Evolutionary conservation across 2,329 filamentous ascomycete genomes (phyloP).

Genomic region (Pochonia chlamydosporia): DNA sequence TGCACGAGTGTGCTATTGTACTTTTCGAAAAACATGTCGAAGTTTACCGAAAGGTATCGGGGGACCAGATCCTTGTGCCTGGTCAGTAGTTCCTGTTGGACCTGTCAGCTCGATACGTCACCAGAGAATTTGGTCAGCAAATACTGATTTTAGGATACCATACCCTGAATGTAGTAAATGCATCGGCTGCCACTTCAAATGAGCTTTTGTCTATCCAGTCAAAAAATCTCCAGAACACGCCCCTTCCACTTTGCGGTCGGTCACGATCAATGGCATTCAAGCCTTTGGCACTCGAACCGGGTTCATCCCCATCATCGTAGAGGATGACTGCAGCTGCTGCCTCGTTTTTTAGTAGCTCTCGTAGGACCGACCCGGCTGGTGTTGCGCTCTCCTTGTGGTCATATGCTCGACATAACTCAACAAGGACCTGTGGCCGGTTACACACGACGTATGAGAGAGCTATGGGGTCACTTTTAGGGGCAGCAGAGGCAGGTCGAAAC

Average conservation of each 20-base stretch:
- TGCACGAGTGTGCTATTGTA: conserved; percentile 87
- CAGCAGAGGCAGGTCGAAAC: conserved; percentile 67
- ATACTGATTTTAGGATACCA: conserved; percentile 18
- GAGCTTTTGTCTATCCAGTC: conserved; percentile 94
- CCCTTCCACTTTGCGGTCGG: conserved; percentile 67
- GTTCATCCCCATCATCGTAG: conserved; percentile 77
- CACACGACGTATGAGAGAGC: conserved; percentile 86
- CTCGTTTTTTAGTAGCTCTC: conserved; percentile 86
- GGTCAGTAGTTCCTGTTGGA: conserved; percentile 77
- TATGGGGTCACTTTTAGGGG: conserved; percentile 67
- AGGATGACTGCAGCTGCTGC: conserved; percentile 85
- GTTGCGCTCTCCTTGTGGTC: conserved; percentile 87
- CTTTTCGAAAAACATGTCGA: conserved; percentile 84
- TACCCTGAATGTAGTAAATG: conserved; percentile 95
- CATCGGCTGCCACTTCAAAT: conserved; percentile 95
- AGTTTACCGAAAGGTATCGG: conserved; percentile 82
- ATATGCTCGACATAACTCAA: conserved; percentile 85
- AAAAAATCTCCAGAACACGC: conserved; percentile 96
- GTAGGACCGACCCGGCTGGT: conserved; percentile 80
- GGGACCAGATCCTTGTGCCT: conserved; percentile 90
- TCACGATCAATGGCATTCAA: conserved; percentile 73
- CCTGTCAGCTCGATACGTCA: not conserved
- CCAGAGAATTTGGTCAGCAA: not conserved
- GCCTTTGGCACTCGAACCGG: conserved; percentile 67
- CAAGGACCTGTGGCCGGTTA: conserved; percentile 77